Base-by-base conservation (phyloP, 345 rosid species). In the Alliaria petiolata region DNA sequence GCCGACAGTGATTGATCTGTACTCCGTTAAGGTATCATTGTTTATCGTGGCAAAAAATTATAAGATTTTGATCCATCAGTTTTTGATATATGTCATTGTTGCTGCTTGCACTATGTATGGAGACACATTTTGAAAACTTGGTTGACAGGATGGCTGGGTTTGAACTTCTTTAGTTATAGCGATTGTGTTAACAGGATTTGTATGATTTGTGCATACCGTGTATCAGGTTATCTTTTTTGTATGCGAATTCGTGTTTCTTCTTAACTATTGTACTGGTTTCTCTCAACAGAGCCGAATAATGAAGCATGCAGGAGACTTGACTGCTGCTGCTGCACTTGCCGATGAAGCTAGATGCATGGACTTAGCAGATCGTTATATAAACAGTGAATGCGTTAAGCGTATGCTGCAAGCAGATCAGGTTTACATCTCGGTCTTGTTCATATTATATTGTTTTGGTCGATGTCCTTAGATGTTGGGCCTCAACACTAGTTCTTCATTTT, bases 301-400 rank as follows among this genome's bases (percentile, higher is more conserved):
- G 91, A 95, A 95, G 88, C 99, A 92, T 80, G 98, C 91, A 42
- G 99, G 98, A 70, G 99, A 95, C 80, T 76, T 87, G 80, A 75
- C 81, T 44, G 95, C 95, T 28, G 97, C 98, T 38, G 92, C 98
- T 38, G 85, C 95, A 58, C 87, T 95, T 81, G 98, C 98, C 8
- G 99, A 95, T 85, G 99, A 95, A 87, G 98, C 99, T 77, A 81
- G 99, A 79, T 85, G 97, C 77, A 95, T 95, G 99, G 99, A 95
- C 84, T 86, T 95, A 70, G 97, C 98, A 8, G 99, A 95, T 69
- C 88, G 98, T 38, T 95, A 90, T 61, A 78, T 92, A 56, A 95
- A 95, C 71, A 95, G 99, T 81, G 95, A 90, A 86, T 88, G 95
- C 54, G 96, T 92, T 65, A 95, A 92, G 88, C 90, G 98, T 16